Evolutionary conservation across 441 rosid genomes (phyloP), one percentile per base, ranked within the genome.

Genomic region (Francoa sonchifolia): DNA sequence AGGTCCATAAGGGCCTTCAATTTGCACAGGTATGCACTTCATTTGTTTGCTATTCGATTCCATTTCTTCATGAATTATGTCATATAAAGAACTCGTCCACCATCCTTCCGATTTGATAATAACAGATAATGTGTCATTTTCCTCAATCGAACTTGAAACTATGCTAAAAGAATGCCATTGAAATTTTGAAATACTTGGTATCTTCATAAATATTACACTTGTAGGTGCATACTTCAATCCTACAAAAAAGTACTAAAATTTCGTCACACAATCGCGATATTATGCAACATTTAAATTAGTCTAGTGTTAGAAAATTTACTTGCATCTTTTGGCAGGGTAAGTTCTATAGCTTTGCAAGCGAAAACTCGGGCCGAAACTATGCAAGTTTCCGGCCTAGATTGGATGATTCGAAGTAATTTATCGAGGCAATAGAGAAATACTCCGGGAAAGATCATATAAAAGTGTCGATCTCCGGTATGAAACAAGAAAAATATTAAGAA

Each of bases 1-100:
- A 40, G 90, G 90, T 53, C 94, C 96, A 59, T 86, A 82, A 44
- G 94, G 96, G 44, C 96, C 96, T 73, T 86, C 94, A 14, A 77
- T 59, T 44, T 73, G 61, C 19, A 61, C 13, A 13, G 59, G 52
- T 26, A 77, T 52, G 69, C 67, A 63, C 40, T 46, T 60, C 58
- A 58, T 58, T 12, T 39, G 27, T 8, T 63, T 52, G 23, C 56
- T 37, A 40, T 56, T 39, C 3, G 73, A 66, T 20, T 58, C 61
- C 2, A 5, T 6, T 19, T 34, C 39, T 13, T 19, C 17, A 14
- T 16, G 68, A 39, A 79, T 46, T 62, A 50, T 62, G 26, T 67
- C 60, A 23, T 76, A 65, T 43, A 86, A 61, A 57, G 76, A 61
- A 27, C 54, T 49, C 44, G 88, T 82, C 92, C 96, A 86, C 35